Base-by-base conservation (phyloP, 2,329 filamentous ascomycete genomes). In the Arthroderma sp. region DNA sequence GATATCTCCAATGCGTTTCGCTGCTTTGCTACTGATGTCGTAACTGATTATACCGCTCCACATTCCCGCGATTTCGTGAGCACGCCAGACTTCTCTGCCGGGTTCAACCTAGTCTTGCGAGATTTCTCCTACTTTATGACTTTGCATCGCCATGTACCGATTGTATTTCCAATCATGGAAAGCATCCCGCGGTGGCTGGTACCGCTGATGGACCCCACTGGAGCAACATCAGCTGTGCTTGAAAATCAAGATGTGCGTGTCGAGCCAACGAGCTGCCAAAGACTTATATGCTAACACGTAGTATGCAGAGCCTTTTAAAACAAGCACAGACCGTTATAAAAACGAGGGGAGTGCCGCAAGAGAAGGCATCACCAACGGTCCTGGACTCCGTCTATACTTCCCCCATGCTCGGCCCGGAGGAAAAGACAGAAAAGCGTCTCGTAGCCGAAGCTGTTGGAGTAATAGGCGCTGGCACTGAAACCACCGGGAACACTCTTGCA, bases 401-500 rank as follows among this genome's bases (percentile, higher is more conserved):
- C 10, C 36, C 36, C 10, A 9, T 22, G 36, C 36, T 38, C 10
- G n/a, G 36, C 8, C 8, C 32, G n/a, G 36, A 46, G 8, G 59
- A 62, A 43, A 61, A 61, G 45, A 50, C 53, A 1, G 46, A 53
- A 10, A 46, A 47, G 5, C 54, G 61, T 6, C 49, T 64, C 6
- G 50, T 50, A 3, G 52, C 61, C 11, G 61, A 64, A 47, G 59
- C 50, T 4, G 54, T 57, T 31, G 49, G 54, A 4, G 44, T 64
- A 6, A 48, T 62, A 7, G 56, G 54, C 30, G 61, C 57, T 8
- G 62, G 62, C 1, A 58, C 56, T 1, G 56, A 56, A 27, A 63
- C 55, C 0, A 60, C 55, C n/a, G 57, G 55, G 1, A 49, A 50
- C 36, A 52, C 54, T 2, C 43, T 57, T n/a, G 46, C 44, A 1